Evolutionary conservation across 169 alveolate species (phyloP).

Genomic region (Perkinsus marinus): DNA sequence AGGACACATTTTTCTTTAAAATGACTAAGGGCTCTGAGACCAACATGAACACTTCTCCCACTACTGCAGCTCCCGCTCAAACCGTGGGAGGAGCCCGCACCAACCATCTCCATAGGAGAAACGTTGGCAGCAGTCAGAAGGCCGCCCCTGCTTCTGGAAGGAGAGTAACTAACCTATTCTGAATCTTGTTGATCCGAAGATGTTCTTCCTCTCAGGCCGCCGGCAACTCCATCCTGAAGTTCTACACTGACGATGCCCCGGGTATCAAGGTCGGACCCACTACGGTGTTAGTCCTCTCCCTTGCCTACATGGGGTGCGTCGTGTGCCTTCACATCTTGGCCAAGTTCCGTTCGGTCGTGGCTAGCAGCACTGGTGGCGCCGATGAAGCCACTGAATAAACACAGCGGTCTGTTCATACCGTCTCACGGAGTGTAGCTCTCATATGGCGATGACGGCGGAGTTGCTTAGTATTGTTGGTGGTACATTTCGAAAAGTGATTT

Average conservation of each 20-base stretch:
- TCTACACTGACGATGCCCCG: conserved; percentile 24
- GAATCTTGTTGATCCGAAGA: not conserved
- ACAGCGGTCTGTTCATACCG: no score
- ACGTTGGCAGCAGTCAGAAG: not conserved
- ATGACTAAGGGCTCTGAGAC: not conserved
- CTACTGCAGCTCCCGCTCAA: not conserved
- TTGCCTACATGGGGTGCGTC: conserved; percentile 27
- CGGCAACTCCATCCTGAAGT: not conserved
- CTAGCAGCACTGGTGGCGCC: not conserved
- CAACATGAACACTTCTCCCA: not conserved
- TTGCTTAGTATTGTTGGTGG: not conserved
- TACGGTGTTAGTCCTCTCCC: conserved; percentile 25
- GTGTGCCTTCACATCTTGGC: conserved; percentile 22
- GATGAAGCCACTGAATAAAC: not conserved
- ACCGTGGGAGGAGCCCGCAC: not conserved
- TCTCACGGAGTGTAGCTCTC: no score
- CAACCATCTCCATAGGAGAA: not conserved
- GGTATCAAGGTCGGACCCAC: conserved; percentile 30
- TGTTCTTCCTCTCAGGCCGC: not conserved
- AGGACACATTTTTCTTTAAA: not conserved
- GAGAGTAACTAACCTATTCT: not conserved
- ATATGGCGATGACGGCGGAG: not conserved
- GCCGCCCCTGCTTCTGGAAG: not conserved
- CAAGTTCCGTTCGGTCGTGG: conserved; percentile 6
- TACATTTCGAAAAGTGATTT: not conserved